Evolutionary conservation across 75 land plant species (phyloP).

Genomic region (Pinus tabuliformis): DNA sequence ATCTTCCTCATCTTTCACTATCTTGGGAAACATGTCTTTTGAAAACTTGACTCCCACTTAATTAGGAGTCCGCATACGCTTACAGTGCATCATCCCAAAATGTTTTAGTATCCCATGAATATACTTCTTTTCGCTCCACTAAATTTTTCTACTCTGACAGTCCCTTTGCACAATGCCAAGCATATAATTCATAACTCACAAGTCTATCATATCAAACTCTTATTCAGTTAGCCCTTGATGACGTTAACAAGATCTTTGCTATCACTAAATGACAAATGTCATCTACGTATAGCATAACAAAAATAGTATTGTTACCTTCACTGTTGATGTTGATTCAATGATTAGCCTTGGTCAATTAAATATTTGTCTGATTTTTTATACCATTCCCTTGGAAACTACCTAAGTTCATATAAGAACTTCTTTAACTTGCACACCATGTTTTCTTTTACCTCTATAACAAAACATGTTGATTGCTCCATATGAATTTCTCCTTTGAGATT

Average conservation of each 20-base stretch:
- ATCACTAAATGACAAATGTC: not conserved
- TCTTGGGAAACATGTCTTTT: not conserved
- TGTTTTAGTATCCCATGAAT: not conserved
- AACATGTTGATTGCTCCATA: not conserved
- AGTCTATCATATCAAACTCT: constrained; percentile 12
- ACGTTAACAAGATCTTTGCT: not conserved
- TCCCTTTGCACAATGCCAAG: not conserved
- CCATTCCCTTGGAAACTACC: constrained; percentile 4
- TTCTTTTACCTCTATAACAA: not conserved
- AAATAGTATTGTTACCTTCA: not conserved
- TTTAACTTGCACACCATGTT: constrained; percentile 7
- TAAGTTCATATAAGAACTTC: constrained; percentile 7
- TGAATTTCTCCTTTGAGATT: not conserved
- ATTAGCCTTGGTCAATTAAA: not conserved
- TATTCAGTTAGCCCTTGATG: not conserved
- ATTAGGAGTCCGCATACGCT: not conserved
- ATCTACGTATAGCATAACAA: constrained; percentile 7
- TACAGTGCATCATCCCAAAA: not conserved
- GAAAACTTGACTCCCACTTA: not conserved
- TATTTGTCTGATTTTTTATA: constrained; percentile 11
- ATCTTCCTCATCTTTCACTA: not conserved
- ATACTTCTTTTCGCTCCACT: not conserved
- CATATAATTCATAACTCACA: constrained; percentile 4
- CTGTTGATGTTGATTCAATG: not conserved
- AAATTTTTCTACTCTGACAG: not conserved